phyloP scores from a whole-genome alignment of 2,329 filamentous ascomycete species.

The Aspergillus sp. region DNA sequence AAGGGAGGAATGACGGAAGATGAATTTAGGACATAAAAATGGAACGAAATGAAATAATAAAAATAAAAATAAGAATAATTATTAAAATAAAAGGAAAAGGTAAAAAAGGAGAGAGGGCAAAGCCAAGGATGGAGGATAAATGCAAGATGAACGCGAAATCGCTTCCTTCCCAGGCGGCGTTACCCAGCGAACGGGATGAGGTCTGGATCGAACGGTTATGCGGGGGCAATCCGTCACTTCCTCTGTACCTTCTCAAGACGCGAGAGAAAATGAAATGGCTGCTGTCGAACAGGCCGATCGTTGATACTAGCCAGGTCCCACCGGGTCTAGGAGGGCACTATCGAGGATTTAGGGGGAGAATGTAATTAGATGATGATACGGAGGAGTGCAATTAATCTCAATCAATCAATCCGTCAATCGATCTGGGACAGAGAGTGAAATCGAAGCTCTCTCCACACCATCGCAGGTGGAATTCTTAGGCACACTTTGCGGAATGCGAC shows the following conservation, averaged over 20 bases:
- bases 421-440: too few relatives aligned
- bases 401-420: neutral
- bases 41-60: constrained; percentile 5
- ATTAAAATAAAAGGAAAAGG: neutral
- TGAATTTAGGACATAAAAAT: neutral
- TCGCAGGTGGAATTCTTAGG: too few relatives aligned
- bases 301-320: neutral
- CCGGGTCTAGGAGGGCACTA: neutral
- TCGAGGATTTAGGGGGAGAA: neutral
- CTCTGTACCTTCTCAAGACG: neutral
- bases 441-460: too few relatives aligned
- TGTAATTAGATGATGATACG: constrained; percentile 1
- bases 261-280: neutral
- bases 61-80: constrained; percentile 7
- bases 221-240: constrained; percentile 18
- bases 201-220: constrained; percentile 29
- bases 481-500: too few relatives aligned
- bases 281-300: neutral
- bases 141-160: neutral
- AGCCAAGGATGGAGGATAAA: constrained; percentile 1
- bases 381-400: neutral
- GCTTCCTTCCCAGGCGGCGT: constrained; percentile 14
- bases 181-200: constrained; percentile 30
- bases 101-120: neutral
- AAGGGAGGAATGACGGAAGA: neutral